Base-by-base conservation (phyloP, 208 protist genomes). In the Giardia duodenalis region DNA sequence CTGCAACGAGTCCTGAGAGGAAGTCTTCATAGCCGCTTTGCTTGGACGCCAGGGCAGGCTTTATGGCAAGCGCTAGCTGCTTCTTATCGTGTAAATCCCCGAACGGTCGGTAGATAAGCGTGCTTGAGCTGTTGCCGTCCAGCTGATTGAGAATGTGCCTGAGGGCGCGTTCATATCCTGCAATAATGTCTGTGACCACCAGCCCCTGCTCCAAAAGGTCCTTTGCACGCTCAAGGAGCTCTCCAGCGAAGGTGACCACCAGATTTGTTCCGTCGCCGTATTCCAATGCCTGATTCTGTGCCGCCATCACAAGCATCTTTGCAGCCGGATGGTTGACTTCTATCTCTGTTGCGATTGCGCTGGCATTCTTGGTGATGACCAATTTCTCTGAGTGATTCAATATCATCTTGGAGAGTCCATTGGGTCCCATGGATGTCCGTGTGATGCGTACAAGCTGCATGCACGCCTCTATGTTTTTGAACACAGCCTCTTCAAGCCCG, bases 301-400 rank as follows among this genome's bases (percentile, higher is more conserved):
- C 96, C 46, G 98, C 98, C 90, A 98, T 95, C n/a, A 99, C 98
- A 0, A 99, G 92, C 89, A 99, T 95, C 95, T 99, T 99, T 1
- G 98, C 98, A 4, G 98, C 98, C 48, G 98, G 98, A 94, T 99
- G 98, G 94, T 98, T 96, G 44, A 99, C 97, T 93, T 99, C 99
- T 0, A 99, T 94, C 95, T 99, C 98, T 67, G 97, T 96, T 42
- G 99, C 95, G 89, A 99, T 99, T 2, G 98, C 99, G n/a, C 98
- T 98, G 19, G 98, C 97, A 95, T 99, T 98, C 95, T 98, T 98
- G 0, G 99, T 99, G 47, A 99, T 97, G 95, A 99, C 99, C 2
- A 99, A 95, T 96, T 99, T 99, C 93, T 98, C 98, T 0, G 99
- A 95, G 93, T 99, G 97, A 95, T 99, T 99, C 92, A 99, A 97